phyloP scores from a whole-genome alignment of 1,284 basidiomycete species.

The Trichosporon sp. region DNA sequence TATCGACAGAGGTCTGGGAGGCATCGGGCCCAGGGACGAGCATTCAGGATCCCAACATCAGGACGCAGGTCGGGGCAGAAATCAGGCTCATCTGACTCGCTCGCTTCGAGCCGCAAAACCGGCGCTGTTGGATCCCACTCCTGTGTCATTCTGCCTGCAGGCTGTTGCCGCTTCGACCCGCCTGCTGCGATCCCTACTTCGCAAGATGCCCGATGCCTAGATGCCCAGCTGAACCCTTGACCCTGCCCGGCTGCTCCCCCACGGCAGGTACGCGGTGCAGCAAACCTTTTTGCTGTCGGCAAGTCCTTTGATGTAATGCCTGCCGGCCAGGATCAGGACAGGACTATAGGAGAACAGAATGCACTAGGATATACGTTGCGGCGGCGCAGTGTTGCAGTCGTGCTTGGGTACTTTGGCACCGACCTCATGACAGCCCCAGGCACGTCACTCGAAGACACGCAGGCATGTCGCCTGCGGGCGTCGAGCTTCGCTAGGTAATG shows the following conservation, averaged over 20 bases:
- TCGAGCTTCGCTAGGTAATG: background rate
- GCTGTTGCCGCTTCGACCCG: background rate
- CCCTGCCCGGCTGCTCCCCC: background rate
- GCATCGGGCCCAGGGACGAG: background rate
- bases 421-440: slow-evolving; percentile 1
- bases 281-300: background rate
- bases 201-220: background rate
- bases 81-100: slow-evolving; percentile 7
- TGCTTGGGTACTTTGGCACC: background rate
- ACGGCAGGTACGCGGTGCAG: background rate
- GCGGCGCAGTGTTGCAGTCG: background rate
- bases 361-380: background rate
- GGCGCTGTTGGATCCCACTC: background rate
- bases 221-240: background rate
- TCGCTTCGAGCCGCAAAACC: background rate
- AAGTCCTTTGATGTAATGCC: background rate
- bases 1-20: slow-evolving; percentile 9
- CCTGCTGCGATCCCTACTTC: background rate
- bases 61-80: background rate
- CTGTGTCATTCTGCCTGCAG: background rate
- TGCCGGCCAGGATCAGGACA: background rate
- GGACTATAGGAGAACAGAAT: background rate
- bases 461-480: background rate
- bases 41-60: background rate
- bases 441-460: background rate